Base-by-base conservation (phyloP, 495 filamentous ascomycete genomes). In the Penicillium riverlandense region DNA sequence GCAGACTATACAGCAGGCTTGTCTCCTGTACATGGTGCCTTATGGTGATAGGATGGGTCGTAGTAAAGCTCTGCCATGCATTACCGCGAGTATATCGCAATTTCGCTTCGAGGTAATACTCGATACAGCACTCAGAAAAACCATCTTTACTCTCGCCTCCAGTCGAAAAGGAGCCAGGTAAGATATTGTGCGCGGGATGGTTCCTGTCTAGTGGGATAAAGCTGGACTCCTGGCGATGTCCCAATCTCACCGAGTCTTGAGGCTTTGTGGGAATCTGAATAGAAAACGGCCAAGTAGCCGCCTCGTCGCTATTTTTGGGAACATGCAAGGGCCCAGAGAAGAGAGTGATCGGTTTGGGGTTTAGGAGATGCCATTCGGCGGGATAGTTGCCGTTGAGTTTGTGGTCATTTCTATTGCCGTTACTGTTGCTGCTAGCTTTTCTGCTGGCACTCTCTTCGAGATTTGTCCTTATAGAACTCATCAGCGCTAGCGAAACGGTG, bases 101-200 rank as follows among this genome's bases (percentile, higher is more conserved):
- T 12, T 8, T 31, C 7, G 45, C 45, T 14, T 46, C 29, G 14
- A 53, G 37, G 27, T 16, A 40, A 35, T 53, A 53, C 30, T 49
- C 46, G 7, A 53, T 41, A 11, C 27, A 37, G 1, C 30, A 10
- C 3, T 29, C 13, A 11, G 48, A 41, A 3, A 12, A 34, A 4
- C 10, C n/a, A 10, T 10, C 9, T 11, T 11, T 11, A 34, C 32
- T 34, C 2, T 11, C 7, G 8, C 35, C n/a, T 11, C 14, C 32
- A 4, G 30, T 35, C 1, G 9, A 12, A 31, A 41, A 48, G 4
- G 44, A 29, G 4, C 45, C 45, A n/a, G 45, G 45, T 11, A 47
- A 15, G n/a, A 10, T 34, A 34, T 34, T 3, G 10, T 34, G 32
- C 1, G 32, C 32, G 32, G n/a, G 9, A 3, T 34, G 10, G 32